Base-by-base conservation (phyloP, 2,329 filamentous ascomycete genomes). In the Calonectria fujianensis region DNA sequence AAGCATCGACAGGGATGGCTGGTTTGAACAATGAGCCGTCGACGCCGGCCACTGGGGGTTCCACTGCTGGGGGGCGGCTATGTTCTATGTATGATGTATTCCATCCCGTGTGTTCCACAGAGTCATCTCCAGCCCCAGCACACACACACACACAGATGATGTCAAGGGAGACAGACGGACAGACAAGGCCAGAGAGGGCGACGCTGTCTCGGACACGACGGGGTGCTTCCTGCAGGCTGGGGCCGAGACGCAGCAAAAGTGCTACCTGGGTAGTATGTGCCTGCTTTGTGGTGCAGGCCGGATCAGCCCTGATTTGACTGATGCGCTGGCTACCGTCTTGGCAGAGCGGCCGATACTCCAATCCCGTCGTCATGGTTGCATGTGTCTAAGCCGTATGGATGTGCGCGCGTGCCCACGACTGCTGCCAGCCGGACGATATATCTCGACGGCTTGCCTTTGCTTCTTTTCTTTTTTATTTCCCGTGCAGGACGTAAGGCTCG, bases 351-450 rank as follows among this genome's bases (percentile, higher is more conserved):
- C 61, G 61, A 63, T 64, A 64, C 39, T 48, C 39, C 61, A 45
- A 64, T 32, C 24, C 61, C 61, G 61, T 45, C 37, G 61, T 64
- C 61, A 64, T 64, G 61, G 61, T 45, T 64, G 61, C 61, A 64
- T 64, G 61, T 64, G 39, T 48, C 61, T 45, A 45, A 64, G 61
- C 31, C 31, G 16, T 45, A 18, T 41, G 39, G 27, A 64, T 31
- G 57, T 31, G 61, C 61, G 39, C 39, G 37, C 39, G 61, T 45
- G 61, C 37, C 61, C 61, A 48, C 16, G 32, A 54, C 51, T 11
- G 51, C 51, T 54, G 35, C 32, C 61, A 10, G 14, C 61, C 24
- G 24, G 27, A 45, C 37, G 54, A 61, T 39, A 61, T 61, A 61
- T 61, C 39, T 24, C 39, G 39, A 45, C 61, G 10, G 16, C 61